A percentile compares a stretch with the other conserved stretches of the same genome.
phyloP scores from a whole-genome alignment of 176 grass and related monocot genomes.

The Triticum dicoccoides region DNA sequence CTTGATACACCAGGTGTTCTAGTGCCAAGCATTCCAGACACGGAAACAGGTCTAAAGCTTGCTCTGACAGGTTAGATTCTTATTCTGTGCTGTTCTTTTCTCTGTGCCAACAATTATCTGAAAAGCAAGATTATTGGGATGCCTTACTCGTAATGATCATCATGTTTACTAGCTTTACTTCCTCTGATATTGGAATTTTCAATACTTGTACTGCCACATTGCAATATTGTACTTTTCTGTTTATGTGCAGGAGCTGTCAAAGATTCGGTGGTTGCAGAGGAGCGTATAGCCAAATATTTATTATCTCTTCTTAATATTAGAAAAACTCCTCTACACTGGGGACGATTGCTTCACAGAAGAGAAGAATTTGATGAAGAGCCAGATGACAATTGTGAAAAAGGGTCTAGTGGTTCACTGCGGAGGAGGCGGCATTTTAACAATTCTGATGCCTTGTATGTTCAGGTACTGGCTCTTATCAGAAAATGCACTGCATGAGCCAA shows the following conservation, averaged over 20 bases:
- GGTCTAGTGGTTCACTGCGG: constrained; percentile 31
- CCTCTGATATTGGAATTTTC: background rate
- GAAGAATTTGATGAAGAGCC: constrained; percentile 29
- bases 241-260: constrained; percentile 75
- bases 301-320: constrained; percentile 88
- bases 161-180: constrained; percentile 4
- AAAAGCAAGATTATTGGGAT: background rate
- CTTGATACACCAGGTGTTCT: constrained; percentile 95
- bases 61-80: constrained; percentile 78
- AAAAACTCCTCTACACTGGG: constrained; percentile 90
- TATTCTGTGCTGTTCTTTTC: background rate
- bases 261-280: constrained; percentile 90
- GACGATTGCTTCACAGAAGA: constrained; percentile 43
- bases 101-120: background rate
- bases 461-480: constrained; percentile 51
- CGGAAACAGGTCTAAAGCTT: constrained; percentile 91
- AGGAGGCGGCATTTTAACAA: constrained; percentile 42
- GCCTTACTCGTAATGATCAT: background rate
- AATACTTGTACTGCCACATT: constrained; percentile 17
- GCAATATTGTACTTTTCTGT: background rate
- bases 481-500: background rate
- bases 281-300: constrained; percentile 83
- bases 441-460: constrained; percentile 67
- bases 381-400: constrained; percentile 7
- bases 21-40: constrained; percentile 90